Evolutionary conservation across 2,329 filamentous ascomycete species (phyloP), one percentile per base, ranked within the genome.

Genomic region (Ophiostoma himal-ulmi): DNA sequence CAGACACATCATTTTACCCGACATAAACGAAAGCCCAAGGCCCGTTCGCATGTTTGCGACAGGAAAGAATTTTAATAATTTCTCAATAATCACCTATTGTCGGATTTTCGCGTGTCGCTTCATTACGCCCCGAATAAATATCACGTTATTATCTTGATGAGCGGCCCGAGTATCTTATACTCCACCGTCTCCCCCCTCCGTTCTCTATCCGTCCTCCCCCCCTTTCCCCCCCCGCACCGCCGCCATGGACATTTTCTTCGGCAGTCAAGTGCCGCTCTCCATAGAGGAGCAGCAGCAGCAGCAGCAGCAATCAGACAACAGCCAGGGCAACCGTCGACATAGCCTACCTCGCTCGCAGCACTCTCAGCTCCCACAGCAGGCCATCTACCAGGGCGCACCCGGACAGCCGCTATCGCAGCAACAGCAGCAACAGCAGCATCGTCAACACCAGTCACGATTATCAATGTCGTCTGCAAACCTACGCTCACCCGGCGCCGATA

Each of bases 221-320:
- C 13, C 26, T 26, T 10, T 20, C 57, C 8, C 26, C 60, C 8
- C 14, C 1, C 20, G 39, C 1, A 39, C 13, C 37, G 22, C 41
- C 22, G 52, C 34, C 36, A 73, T 73, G 72, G 68, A 70, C 52
- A 36, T 41, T 22, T 71, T 66, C 60, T 73, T 69, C n/a, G 44
- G 64, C 41, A 52, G 26, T 30, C 71, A 71, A 54, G 52, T 69
- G 39, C 57, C 57, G n/a, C 68, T 69, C 30, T 67, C 48, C 22
- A 71, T 69, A 26, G 71, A 69, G 13, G 57, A 36, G 3, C 44
- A 71, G 22, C 69, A 70, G 39, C 71, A 69, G 11, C 71, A 67
- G 34, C 69, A 67, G 39, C 69, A 69, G 20, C 68, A 69, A 8
- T 36, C 3, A 44, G 36, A 62, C 54, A 62, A 34, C 22, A 13